phyloP scores from a whole-genome alignment of 169 alveolate genomes.

The Babesia microti region DNA sequence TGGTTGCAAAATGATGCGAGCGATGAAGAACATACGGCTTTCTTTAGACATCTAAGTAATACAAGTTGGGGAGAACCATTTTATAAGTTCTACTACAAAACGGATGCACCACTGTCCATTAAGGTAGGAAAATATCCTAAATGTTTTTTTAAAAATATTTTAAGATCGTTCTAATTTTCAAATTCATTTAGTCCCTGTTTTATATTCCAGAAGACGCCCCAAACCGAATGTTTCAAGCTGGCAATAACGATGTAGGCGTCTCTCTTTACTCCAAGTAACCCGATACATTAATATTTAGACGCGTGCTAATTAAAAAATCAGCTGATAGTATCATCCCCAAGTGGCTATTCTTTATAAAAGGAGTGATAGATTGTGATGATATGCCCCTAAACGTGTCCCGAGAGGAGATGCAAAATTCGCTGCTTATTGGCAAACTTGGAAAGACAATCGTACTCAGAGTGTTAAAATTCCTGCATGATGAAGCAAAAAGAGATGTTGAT shows the following conservation, averaged over 20 bases:
- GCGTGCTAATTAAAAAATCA: conserved; percentile 81
- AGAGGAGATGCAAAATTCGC: conserved; percentile 83
- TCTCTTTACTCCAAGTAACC: conserved; percentile 68
- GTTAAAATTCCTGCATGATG: conserved; percentile 78
- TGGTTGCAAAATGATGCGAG: conserved; percentile 78
- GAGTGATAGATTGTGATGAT: conserved; percentile 96
- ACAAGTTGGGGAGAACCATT: conserved; percentile 71
- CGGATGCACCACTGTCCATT: conserved; percentile 89
- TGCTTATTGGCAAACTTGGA: conserved; percentile 78
- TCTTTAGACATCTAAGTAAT: conserved; percentile 66
- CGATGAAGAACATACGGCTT: conserved; percentile 81
- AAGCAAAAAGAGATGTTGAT: conserved; percentile 69
- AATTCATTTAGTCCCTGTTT: conserved; percentile 44
- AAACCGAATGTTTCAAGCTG: conserved; percentile 69
- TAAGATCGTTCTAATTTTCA: not conserved
- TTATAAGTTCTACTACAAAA: conserved; percentile 69
- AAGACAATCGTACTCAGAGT: conserved; percentile 79
- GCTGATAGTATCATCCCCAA: conserved; percentile 84
- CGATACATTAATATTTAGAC: conserved; percentile 20
- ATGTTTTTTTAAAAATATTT: too few relatives aligned
- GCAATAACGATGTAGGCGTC: conserved; percentile 66
- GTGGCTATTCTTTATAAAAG: conserved; percentile 90
- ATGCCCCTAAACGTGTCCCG: conserved; percentile 90
- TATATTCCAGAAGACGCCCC: conserved; percentile 83
- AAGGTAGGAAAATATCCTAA: too few relatives aligned